A percentile compares a stretch with the other conserved stretches of the same genome.
Evolutionary conservation across 2,329 filamentous ascomycete species (phyloP).

Genomic region (Berkeleyomyces basicola): DNA sequence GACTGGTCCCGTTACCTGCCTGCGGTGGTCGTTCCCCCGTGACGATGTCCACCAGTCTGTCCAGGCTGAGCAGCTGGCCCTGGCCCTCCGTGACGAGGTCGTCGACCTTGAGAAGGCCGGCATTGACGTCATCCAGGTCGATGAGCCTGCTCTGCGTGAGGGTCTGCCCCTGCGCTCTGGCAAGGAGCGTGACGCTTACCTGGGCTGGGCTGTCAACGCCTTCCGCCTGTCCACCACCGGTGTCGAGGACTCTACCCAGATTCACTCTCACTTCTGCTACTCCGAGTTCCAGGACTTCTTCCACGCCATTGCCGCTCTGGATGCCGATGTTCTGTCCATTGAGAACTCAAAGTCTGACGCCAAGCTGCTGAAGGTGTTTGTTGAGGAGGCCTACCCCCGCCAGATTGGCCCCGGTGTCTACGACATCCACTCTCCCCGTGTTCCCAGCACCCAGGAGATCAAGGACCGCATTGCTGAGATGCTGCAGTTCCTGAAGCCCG

Average conservation of each 20-base stretch:
- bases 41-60: conserved; percentile 98
- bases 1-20: conserved; percentile 94
- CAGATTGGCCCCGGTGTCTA: conserved; percentile 99
- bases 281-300: conserved; percentile 99
- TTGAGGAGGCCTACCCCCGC: conserved; percentile 90
- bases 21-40: conserved; percentile 99
- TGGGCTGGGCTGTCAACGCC: conserved; percentile 91
- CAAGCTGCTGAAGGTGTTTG: conserved; percentile 97
- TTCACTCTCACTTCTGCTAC: conserved; percentile 99
- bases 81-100: conserved; percentile 96
- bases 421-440: conserved; percentile 98
- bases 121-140: conserved; percentile 96
- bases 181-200: conserved; percentile 90
- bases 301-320: conserved; percentile 95
- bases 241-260: conserved; percentile 91
- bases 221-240: conserved; percentile 93
- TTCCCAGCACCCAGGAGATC: conserved; percentile 95
- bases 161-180: conserved; percentile 92
- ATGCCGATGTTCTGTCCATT: conserved; percentile 95
- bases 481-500: conserved; percentile 89
- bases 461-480: conserved; percentile 96
- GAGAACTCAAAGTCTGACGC: conserved; percentile 99
- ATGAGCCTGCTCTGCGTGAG: conserved; percentile 97
- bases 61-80: conserved; percentile 95
- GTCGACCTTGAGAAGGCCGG: conserved; percentile 94